These are phyloP conservation scores for Heliamphora pulchella DNA, from an alignment of 179 eudicot genomes.

Conservation along the genomic window DNA sequence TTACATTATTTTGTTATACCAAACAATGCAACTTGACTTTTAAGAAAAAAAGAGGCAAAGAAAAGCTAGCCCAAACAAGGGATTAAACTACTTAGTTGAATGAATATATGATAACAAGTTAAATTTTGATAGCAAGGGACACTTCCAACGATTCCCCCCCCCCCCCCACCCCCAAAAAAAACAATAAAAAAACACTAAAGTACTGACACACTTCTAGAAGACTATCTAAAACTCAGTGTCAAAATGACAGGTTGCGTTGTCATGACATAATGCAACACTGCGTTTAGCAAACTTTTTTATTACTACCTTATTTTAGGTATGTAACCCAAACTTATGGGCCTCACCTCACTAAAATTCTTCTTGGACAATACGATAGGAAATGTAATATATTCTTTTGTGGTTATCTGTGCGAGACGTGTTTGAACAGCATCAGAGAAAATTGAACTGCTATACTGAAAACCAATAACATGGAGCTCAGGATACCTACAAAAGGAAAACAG, in stretches of 20 bases:
- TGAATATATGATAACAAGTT: no score
- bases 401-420: slow-evolving; percentile 28
- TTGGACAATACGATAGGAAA: slow-evolving; percentile 67
- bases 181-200: no score
- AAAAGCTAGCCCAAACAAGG: no score
- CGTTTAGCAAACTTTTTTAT: background rate
- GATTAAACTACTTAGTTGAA: no score
- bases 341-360: slow-evolving; percentile 61
- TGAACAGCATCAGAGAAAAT: slow-evolving; percentile 27
- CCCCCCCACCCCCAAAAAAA: no score
- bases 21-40: no score
- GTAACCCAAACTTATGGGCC: slow-evolving; percentile 5
- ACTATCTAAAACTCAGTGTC: no score
- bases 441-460: slow-evolving; percentile 47
- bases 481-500: slow-evolving; percentile 38
- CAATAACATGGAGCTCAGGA: slow-evolving; percentile 60
- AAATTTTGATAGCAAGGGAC: no score
- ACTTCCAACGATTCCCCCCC: no score
- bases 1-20: no score
- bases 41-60: no score
- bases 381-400: slow-evolving; percentile 57
- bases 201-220: no score
- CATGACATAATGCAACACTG: background rate
- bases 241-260: background rate
- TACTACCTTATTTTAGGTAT: background rate